Evolutionary conservation across 768 basidiomycete species (phyloP).

Genomic region (Lactarius evosmus): DNA sequence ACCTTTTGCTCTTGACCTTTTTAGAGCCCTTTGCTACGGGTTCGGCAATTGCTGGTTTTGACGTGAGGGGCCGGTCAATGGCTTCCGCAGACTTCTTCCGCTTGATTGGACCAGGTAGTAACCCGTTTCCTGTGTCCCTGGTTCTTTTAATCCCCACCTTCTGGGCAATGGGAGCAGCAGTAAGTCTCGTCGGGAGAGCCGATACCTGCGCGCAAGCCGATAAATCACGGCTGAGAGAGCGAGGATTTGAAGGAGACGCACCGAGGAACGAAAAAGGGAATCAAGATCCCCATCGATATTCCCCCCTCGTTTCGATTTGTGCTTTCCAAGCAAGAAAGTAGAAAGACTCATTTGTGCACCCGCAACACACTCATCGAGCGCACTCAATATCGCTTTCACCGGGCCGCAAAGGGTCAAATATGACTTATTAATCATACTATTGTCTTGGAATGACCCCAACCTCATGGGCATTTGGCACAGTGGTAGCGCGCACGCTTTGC

Average conservation of each 20-base stretch:
- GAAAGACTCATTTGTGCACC: conserved; percentile 26
- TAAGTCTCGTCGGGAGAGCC: conserved; percentile 2
- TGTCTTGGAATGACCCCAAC: not conserved
- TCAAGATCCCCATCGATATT: conserved; percentile 59
- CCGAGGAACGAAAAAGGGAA: conserved; percentile 55
- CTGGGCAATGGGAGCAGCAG: conserved; percentile 21
- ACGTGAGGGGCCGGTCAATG: conserved; percentile 16
- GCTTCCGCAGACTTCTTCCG: conserved; percentile 23
- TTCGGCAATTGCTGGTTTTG: not conserved
- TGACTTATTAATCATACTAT: not conserved
- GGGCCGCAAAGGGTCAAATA: not conserved
- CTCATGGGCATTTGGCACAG: conserved; percentile 29
- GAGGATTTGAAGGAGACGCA: conserved; percentile 33
- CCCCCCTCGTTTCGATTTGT: not conserved
- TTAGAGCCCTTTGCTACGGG: conserved; percentile 26
- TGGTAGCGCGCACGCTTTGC: conserved; percentile 32
- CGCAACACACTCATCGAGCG: not conserved
- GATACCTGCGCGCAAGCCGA: conserved; percentile 1
- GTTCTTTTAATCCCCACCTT: conserved; percentile 6
- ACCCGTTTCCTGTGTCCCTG: not conserved
- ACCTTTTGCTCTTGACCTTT: conserved; percentile 32
- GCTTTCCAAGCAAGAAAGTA: conserved; percentile 23
- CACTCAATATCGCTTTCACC: not conserved
- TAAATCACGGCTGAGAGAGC: not conserved
- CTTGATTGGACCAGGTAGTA: conserved; percentile 18